Percentiles rank a stretch among this genome's conserved stretches.
phyloP scores from a whole-genome alignment of 768 basidiomycete genomes.

The Mycena rosella region DNA sequence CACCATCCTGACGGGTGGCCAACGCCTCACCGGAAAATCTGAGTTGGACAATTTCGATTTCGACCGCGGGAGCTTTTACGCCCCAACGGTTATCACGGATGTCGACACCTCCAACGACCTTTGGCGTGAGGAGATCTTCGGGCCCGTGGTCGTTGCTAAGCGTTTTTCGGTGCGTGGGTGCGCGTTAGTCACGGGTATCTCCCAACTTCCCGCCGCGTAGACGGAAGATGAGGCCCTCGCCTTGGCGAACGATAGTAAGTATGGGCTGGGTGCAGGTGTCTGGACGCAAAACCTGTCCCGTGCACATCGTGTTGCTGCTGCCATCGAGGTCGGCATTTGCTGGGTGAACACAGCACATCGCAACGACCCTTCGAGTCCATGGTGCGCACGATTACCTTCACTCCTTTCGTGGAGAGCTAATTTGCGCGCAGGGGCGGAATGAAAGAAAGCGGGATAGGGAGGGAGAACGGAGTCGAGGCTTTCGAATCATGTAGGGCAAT shows the following conservation, averaged over 20 bases:
- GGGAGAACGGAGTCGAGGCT: constrained; percentile 89
- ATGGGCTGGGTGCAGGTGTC: constrained; percentile 84
- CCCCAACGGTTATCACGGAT: constrained; percentile 80
- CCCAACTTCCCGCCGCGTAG: constrained; percentile 46
- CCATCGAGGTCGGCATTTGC: constrained; percentile 80
- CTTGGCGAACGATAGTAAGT: constrained; percentile 82
- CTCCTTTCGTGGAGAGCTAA: not conserved
- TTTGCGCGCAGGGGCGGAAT: constrained; percentile 78
- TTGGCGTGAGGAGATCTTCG: constrained; percentile 90
- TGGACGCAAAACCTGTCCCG: constrained; percentile 84
- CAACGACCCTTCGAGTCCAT: constrained; percentile 91
- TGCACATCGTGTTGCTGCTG: constrained; percentile 79
- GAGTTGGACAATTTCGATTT: constrained; percentile 80
- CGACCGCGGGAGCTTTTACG: constrained; percentile 78
- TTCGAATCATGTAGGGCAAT: constrained; percentile 76
- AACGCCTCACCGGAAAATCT: constrained; percentile 72
- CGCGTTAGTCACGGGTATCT: not conserved
- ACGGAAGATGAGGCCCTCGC: constrained; percentile 73
- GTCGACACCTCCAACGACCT: constrained; percentile 69
- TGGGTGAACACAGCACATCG: constrained; percentile 94
- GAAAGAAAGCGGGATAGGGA: constrained; percentile 90
- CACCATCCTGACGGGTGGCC: constrained; percentile 72
- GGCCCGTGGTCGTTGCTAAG: constrained; percentile 83
- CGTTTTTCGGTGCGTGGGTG: constrained; percentile 49
- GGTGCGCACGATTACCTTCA: constrained; percentile 56